These are phyloP conservation scores for Syzygium aromaticum DNA, from an alignment of 345 rosid genomes.

Conservation along the genomic window DNA sequence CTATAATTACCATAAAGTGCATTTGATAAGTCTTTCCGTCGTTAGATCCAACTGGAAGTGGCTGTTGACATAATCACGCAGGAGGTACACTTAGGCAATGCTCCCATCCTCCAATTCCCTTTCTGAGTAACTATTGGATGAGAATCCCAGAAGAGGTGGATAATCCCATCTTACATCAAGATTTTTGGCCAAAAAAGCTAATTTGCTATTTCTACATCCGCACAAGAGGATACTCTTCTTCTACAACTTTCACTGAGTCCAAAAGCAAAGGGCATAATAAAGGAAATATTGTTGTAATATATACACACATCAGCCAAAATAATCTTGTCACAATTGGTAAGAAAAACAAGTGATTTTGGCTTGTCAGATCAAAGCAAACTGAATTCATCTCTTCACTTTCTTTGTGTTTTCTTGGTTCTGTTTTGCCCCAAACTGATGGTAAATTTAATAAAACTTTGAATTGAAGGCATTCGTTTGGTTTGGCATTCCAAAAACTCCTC, in stretches of 20 bases:
- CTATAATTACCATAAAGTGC: not conserved
- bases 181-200: not conserved
- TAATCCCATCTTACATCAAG: not conserved
- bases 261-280: not conserved
- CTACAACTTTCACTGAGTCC: not conserved
- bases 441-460: not conserved
- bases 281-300: not conserved
- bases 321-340: not conserved
- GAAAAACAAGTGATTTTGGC: not conserved
- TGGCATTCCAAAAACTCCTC: not conserved
- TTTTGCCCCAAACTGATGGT: not conserved
- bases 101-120: not conserved
- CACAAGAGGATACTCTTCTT: not conserved
- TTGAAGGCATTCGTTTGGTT: not conserved
- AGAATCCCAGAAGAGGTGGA: not conserved
- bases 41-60: not conserved
- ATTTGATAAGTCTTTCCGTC: not conserved
- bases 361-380: not conserved
- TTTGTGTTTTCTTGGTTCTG: not conserved
- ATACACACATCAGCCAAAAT: not conserved
- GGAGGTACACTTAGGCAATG: not conserved
- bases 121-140: not conserved
- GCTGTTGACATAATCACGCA: not conserved
- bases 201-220: not conserved
- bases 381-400: not conserved